phyloP scores from a whole-genome alignment of 805 yeast species.

The Starmerella davenportii region DNA sequence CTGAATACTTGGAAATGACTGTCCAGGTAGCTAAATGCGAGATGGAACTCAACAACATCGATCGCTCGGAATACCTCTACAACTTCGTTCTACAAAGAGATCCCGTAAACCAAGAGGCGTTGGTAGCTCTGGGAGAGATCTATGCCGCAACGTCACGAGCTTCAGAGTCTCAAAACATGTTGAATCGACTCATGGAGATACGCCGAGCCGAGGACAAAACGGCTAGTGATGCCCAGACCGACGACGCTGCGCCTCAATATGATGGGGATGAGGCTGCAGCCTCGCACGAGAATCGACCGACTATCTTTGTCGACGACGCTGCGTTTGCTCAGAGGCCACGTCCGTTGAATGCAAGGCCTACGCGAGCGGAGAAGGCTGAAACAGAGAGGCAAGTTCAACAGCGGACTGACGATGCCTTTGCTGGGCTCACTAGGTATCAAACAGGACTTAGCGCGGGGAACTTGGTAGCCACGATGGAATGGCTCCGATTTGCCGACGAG shows the following conservation, averaged over 20 bases:
- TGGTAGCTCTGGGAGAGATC: constrained; percentile 67
- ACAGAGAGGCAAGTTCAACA: constrained; percentile 42
- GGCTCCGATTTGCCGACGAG: constrained; percentile 74
- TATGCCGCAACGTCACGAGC: constrained; percentile 29
- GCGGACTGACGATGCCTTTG: constrained; percentile 19
- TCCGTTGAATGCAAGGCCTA: constrained; percentile 8
- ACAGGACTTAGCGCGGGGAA: constrained; percentile 34
- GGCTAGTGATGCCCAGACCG: not conserved
- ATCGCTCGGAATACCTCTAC: constrained; percentile 20
- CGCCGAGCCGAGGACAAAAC: constrained; percentile 1
- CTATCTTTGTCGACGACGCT: constrained; percentile 7
- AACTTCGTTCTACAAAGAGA: constrained; percentile 16
- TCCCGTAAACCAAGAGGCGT: constrained; percentile 44
- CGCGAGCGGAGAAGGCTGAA: constrained; percentile 15
- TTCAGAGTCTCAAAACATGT: constrained; percentile 18
- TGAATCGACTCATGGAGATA: constrained; percentile 6
- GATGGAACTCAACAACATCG: constrained; percentile 39
- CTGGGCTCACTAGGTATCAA: constrained; percentile 36
- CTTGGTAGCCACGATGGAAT: constrained; percentile 46
- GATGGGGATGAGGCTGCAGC: not conserved
- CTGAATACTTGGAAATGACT: constrained; percentile 24
- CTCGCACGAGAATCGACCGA: not conserved
- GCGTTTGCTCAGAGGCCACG: not conserved
- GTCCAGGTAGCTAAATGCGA: constrained; percentile 58
- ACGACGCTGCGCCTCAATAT: not conserved